phyloP scores from a whole-genome alignment of 1,284 basidiomycete genomes.

The Ustilago hordei region DNA sequence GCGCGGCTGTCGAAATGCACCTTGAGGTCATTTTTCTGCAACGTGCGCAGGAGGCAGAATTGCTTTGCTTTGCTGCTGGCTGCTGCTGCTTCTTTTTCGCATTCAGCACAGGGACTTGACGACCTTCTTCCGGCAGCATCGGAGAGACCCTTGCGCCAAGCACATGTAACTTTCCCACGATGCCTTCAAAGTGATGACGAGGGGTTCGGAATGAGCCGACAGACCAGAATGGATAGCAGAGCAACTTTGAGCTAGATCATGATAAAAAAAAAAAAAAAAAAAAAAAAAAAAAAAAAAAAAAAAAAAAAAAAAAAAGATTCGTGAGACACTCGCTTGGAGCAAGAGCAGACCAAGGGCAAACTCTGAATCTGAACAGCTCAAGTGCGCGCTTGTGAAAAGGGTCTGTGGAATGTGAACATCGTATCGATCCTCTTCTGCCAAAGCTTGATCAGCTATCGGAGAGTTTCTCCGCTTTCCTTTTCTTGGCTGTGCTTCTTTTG shows the following conservation, averaged over 20 bases:
- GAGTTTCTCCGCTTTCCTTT: constrained; percentile 1
- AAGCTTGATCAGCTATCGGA: not conserved
- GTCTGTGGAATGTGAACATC: constrained; percentile 2
- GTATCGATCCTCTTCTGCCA: constrained; percentile 1
- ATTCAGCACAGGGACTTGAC: not conserved
- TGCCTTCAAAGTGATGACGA: not conserved
- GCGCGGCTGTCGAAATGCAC: constrained; percentile 13
- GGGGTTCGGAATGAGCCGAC: not conserved
- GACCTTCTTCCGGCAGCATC: not conserved
- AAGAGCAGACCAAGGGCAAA: not conserved
- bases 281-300: not conserved
- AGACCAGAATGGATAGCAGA: not conserved
- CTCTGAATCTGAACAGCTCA: not conserved
- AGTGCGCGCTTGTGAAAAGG: constrained; percentile 8
- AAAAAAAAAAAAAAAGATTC: not conserved
- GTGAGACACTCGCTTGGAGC: not conserved
- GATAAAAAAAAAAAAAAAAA: not conserved
- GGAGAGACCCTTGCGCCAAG: not conserved
- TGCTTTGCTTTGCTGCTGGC: not conserved
- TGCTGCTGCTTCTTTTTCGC: not conserved
- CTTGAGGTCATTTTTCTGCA: constrained; percentile 35
- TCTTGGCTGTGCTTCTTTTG: too few species aligned
- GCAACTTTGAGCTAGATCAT: not conserved
- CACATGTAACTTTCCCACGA: not conserved
- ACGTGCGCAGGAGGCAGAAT: constrained; percentile 29